Percentiles rank a stretch among this genome's conserved stretches.
These are phyloP conservation scores for Exophiala dermatitidis DNA, from an alignment of 2,329 filamentous ascomycete genomes.

Conservation along the genomic window DNA sequence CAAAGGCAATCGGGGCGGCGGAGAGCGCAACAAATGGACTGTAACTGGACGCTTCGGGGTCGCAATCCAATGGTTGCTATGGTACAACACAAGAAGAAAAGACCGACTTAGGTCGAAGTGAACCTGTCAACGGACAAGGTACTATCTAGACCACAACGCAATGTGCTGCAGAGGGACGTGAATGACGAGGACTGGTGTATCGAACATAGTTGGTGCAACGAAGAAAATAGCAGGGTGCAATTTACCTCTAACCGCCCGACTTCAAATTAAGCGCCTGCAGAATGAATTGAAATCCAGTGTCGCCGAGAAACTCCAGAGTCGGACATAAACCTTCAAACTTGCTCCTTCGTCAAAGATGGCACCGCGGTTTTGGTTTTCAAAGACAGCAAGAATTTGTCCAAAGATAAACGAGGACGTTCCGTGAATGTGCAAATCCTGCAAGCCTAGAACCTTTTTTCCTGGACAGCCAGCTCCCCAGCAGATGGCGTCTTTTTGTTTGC, in stretches of 20 bases:
- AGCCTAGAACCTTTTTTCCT: too few species aligned
- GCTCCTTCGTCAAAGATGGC: neutral
- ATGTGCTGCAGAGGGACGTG: neutral
- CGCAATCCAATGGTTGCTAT: neutral
- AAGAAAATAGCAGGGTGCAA: conserved; percentile 13
- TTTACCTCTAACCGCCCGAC: conserved; percentile 23
- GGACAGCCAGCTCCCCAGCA: neutral
- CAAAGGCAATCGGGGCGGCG: too few species aligned
- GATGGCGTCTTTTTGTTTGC: neutral
- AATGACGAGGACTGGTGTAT: neutral
- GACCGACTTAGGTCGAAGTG: neutral
- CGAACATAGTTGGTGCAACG: conserved; percentile 9
- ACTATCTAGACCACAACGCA: neutral
- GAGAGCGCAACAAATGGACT: too few species aligned
- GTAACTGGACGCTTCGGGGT: neutral
- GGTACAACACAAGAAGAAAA: neutral
- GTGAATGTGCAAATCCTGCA: too few species aligned
- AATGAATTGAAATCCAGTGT: neutral
- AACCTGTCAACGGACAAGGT: neutral
- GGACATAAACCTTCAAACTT: neutral
- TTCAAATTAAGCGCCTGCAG: conserved; percentile 11
- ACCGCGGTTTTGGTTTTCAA: too few species aligned
- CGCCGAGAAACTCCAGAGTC: neutral
- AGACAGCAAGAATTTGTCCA: too few species aligned
- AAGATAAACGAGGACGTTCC: too few species aligned